Base-by-base conservation (phyloP, 257 asterid species). In the Plantago elongata region DNA sequence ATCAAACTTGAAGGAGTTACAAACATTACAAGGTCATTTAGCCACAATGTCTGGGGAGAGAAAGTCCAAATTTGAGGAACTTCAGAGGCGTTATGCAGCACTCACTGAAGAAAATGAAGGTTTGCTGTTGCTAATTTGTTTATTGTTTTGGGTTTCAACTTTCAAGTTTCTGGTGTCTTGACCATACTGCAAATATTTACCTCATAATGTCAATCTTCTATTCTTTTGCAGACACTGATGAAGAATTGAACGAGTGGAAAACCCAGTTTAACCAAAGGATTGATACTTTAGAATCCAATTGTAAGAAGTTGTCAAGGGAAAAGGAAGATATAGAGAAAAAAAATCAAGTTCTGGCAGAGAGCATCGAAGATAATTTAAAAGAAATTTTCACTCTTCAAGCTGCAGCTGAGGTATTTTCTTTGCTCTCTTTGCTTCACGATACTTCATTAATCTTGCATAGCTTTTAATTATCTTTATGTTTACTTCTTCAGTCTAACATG, bases 181-280 rank as follows among this genome's bases (percentile, higher is more conserved):
- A 43, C 55, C 57, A 62, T 27, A 13, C 63, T 51, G 65, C 59
- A 52, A 17, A 13, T 56, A 49, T 61, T 70, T 58, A 57, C 17
- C 48, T 66, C 14, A 13, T n/a, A 34, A 38, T 57, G 44, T 8
- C 34, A 48, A 47, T 27, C 22, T 15, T 71, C 22, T 27, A 27
- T 64, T 60, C 57, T 69, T 69, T 51, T 45, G 40, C 68, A 93
- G 99, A 93, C 76, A 85, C 99, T 63, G 96, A 93, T 78, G 97
- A 89, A 83, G 92, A 93, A 69, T 73, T 93, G 72, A 83, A 70
- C 74, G 97, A 87, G 74, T 93, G 97, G 97, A 89, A 83, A 75
- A 78, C 82, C 72, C 84, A 85, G 83, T 93, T 87, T 75, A 96
- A 89, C 58, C 88, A 89, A 59, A 79, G 78, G 73, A 74, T 93